These are phyloP conservation scores for Cucurbitaria berberidis DNA, from an alignment of 2,329 filamentous ascomycete species.

Conservation along the genomic window DNA sequence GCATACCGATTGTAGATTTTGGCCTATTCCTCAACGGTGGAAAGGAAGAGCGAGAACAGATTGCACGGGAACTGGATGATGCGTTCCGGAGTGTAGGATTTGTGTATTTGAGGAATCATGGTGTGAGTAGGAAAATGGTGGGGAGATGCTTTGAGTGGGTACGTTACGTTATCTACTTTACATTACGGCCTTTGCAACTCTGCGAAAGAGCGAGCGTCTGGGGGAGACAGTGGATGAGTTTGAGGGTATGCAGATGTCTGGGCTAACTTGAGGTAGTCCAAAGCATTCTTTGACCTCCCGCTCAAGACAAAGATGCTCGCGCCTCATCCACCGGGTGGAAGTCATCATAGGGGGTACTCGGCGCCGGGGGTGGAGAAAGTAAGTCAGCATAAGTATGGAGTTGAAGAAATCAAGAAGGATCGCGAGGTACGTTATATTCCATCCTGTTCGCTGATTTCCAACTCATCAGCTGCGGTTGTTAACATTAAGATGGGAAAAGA, in stretches of 20 bases:
- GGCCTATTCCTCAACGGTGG: slow-evolving; percentile 25
- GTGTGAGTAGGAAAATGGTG: slow-evolving; percentile 38
- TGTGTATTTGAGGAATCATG: slow-evolving; percentile 52
- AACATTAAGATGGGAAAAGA: background rate
- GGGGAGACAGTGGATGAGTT: too few relatives aligned
- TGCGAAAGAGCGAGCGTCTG: too few relatives aligned
- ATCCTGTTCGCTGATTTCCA: too few relatives aligned
- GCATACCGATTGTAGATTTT: slow-evolving; percentile 42
- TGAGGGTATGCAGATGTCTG: too few relatives aligned
- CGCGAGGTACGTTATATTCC: slow-evolving; percentile 10
- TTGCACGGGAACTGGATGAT: slow-evolving; percentile 46
- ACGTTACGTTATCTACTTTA: too few relatives aligned
- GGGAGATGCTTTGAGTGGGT: slow-evolving; percentile 40
- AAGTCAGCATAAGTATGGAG: slow-evolving; percentile 34
- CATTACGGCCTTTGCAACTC: too few relatives aligned
- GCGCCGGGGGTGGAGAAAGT: slow-evolving; percentile 48
- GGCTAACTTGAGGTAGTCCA: slow-evolving; percentile 25
- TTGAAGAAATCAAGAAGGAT: slow-evolving; percentile 20
- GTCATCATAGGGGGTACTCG: slow-evolving; percentile 51
- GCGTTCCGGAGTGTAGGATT: slow-evolving; percentile 51
- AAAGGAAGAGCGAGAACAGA: slow-evolving; percentile 15
- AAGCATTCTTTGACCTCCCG: slow-evolving; percentile 48
- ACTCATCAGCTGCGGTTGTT: too few relatives aligned
- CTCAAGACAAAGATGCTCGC: slow-evolving; percentile 45
- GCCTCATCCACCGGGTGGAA: slow-evolving; percentile 48